A percentile compares a stretch with the other conserved stretches of the same genome.
These are phyloP conservation scores for Thalassiosira hispida DNA, from an alignment of 352 stramenopile genomes.

Conservation along the genomic window DNA sequence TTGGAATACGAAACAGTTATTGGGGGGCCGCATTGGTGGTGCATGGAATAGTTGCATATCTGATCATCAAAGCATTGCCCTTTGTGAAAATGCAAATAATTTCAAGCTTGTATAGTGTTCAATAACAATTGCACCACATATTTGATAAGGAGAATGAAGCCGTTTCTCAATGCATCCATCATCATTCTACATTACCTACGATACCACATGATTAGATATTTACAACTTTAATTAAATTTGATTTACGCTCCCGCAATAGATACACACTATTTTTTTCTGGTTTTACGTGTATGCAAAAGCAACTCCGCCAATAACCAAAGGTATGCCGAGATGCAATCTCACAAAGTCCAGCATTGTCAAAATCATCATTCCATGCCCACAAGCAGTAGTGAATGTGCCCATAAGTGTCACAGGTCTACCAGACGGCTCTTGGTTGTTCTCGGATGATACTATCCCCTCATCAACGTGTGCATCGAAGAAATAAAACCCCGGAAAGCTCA, in stretches of 20 bases:
- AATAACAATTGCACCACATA: no score
- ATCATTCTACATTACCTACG: no score
- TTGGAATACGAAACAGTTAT: conserved; percentile 34
- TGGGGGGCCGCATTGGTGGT: conserved; percentile 32
- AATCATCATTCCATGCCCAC: conserved; percentile 87
- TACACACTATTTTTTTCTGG: neutral
- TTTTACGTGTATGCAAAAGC: conserved; percentile 41
- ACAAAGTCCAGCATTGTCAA: conserved; percentile 88
- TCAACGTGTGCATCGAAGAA: conserved; percentile 84
- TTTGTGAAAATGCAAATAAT: conserved; percentile 24
- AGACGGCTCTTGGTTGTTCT: conserved; percentile 1
- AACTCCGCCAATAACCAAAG: conserved; percentile 68
- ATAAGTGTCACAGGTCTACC: conserved; percentile 57
- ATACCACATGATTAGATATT: no score
- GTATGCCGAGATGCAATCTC: conserved; percentile 81
- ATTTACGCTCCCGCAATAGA: no score
- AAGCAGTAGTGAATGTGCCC: conserved; percentile 82
- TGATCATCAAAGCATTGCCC: conserved; percentile 28
- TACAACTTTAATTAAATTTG: no score
- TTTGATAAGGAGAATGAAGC: no score
- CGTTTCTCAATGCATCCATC: no score
- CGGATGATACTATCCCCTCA: conserved; percentile 15
- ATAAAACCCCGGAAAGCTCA: conserved; percentile 88
- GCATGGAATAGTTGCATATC: conserved; percentile 29
- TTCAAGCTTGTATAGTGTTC: no score